Conservation (phyloP, 331 rosid genomes). For the Stylosanthes scabra region DNA sequence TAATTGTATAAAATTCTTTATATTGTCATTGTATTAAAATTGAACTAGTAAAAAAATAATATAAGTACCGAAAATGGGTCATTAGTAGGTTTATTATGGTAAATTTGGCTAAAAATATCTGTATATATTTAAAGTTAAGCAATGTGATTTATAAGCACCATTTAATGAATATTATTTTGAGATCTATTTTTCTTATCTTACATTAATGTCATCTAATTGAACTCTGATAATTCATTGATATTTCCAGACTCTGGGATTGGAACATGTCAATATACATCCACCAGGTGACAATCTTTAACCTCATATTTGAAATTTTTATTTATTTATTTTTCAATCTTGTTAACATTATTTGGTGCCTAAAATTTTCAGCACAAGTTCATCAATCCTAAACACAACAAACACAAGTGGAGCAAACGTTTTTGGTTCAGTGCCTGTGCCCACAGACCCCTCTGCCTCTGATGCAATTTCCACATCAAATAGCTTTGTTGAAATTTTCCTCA, state of each 20-base stretch:
- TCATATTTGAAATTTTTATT: neutral
- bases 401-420: slow-evolving; percentile 88
- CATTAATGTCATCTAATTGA: neutral
- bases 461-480: slow-evolving; percentile 36
- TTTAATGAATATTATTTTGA: neutral
- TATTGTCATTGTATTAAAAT: too few species aligned
- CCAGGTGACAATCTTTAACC: slow-evolving; percentile 60
- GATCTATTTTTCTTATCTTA: neutral
- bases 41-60: too few species aligned
- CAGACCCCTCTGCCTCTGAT: slow-evolving; percentile 62
- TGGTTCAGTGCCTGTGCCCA: slow-evolving; percentile 87
- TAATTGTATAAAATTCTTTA: too few species aligned
- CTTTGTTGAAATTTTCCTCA: slow-evolving; percentile 39
- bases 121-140: too few species aligned
- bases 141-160: neutral
- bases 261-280: slow-evolving; percentile 80
- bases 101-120: too few species aligned
- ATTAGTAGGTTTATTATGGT: too few species aligned
- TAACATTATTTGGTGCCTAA: slow-evolving; percentile 9
- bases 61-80: too few species aligned
- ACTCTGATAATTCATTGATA: too few species aligned
- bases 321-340: slow-evolving; percentile 1
- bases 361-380: slow-evolving; percentile 79
- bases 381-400: slow-evolving; percentile 82
- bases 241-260: slow-evolving; percentile 75